Conservation (phyloP, 108 stramenopile genomes). For the Skeletonema marinoi region DNA sequence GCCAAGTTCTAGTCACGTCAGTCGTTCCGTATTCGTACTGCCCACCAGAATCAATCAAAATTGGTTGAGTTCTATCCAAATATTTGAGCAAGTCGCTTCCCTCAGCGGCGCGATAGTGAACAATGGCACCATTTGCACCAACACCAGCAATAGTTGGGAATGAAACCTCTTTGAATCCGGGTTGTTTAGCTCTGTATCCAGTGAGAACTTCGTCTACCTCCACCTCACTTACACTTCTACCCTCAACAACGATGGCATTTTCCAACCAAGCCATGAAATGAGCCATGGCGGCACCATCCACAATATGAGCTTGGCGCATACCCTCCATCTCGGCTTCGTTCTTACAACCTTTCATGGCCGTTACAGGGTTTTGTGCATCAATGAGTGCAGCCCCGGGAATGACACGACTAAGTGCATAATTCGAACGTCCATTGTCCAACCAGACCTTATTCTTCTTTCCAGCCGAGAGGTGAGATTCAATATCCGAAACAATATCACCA, state of each 20-base stretch:
- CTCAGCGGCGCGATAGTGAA: slow-evolving; percentile 90
- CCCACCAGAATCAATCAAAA: slow-evolving; percentile 93
- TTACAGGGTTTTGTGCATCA: slow-evolving; percentile 83
- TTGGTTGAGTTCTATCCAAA: slow-evolving; percentile 69
- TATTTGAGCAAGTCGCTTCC: slow-evolving; percentile 67
- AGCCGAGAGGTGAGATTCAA: slow-evolving; percentile 58
- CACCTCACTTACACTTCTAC: slow-evolving; percentile 81
- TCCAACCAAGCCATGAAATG: slow-evolving; percentile 92
- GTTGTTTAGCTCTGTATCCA: slow-evolving; percentile 72
- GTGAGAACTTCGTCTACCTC: slow-evolving; percentile 90
- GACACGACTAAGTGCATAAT: slow-evolving; percentile 65
- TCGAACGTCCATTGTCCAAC: slow-evolving; percentile 68
- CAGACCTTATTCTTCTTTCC: slow-evolving; percentile 61
- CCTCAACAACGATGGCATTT: slow-evolving; percentile 56
- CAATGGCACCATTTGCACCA: slow-evolving; percentile 95
- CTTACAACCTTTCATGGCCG: slow-evolving; percentile 94
- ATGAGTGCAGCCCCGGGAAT: slow-evolving; percentile 59
- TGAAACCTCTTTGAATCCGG: slow-evolving; percentile 75
- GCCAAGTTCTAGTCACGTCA: slow-evolving; percentile 97
- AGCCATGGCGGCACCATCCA: slow-evolving; percentile 96
- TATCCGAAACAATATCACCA: slow-evolving; percentile 60
- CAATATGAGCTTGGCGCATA: slow-evolving; percentile 89
- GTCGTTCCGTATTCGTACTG: slow-evolving; percentile 98
- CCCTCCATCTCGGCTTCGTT: slow-evolving; percentile 92
- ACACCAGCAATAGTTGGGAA: slow-evolving; percentile 97